Percentiles rank a stretch among this genome's conserved stretches.
Evolutionary conservation across 495 filamentous ascomycete species (phyloP).

Genomic region (Penicillium manginii): DNA sequence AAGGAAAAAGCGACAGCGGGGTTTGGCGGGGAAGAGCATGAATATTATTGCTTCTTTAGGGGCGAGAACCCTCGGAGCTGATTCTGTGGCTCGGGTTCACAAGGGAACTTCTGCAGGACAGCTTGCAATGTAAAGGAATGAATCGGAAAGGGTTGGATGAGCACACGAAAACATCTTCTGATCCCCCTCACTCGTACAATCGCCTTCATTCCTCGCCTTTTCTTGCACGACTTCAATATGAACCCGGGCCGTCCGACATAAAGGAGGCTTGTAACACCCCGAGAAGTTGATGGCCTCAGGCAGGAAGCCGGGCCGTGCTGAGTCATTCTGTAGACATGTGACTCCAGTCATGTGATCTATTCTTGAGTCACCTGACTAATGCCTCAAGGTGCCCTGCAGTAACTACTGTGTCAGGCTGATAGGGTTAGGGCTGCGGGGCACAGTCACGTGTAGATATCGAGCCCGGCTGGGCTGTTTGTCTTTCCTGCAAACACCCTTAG

Average conservation of each 20-base stretch:
- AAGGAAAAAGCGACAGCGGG: slow-evolving; percentile 39
- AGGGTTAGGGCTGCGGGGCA: slow-evolving; percentile 35
- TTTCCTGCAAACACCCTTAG: too few relatives aligned
- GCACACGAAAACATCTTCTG: neutral
- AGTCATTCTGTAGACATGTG: neutral
- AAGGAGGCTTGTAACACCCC: slow-evolving; percentile 1
- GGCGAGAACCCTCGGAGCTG: slow-evolving; percentile 28
- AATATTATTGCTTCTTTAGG: slow-evolving; percentile 38
- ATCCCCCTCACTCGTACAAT: slow-evolving; percentile 2
- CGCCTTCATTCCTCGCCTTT: slow-evolving; percentile 8
- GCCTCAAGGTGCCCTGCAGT: too few relatives aligned
- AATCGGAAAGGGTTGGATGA: neutral
- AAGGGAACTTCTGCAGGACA: slow-evolving; percentile 8
- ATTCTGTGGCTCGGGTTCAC: slow-evolving; percentile 16
- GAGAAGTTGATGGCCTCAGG: slow-evolving; percentile 15
- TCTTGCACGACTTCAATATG: neutral
- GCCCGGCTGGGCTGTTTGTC: slow-evolving; percentile 23
- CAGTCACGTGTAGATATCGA: slow-evolving; percentile 43
- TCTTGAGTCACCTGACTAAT: too few relatives aligned
- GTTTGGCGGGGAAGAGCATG: slow-evolving; percentile 47
- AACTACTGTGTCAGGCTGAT: neutral
- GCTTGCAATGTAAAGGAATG: slow-evolving; percentile 6
- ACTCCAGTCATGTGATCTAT: neutral
- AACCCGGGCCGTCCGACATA: neutral
- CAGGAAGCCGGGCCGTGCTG: slow-evolving; percentile 2